Evolutionary conservation across 495 filamentous ascomycete genomes (phyloP).

Genomic region (Lophiotrema nucula): DNA sequence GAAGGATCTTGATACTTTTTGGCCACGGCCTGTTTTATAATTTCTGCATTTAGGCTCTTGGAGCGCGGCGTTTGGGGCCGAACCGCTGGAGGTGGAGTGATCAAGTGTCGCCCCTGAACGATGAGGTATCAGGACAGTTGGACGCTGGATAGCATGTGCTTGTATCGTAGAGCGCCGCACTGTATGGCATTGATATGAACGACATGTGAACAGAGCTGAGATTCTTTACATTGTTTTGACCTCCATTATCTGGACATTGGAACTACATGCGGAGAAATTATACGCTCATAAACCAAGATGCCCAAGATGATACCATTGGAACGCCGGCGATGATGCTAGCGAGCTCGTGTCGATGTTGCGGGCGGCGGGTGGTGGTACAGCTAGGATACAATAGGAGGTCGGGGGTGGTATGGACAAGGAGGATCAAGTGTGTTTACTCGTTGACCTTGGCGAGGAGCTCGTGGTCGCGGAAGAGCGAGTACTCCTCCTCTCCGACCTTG

Average conservation of each 20-base stretch:
- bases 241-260: not conserved
- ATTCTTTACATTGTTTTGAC: not conserved
- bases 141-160: too few relatives aligned
- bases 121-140: too few relatives aligned
- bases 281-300: conserved; percentile 11
- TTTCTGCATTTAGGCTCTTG: not conserved
- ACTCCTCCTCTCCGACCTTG: conserved; percentile 97
- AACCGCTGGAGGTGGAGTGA: too few relatives aligned
- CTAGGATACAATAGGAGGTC: conserved; percentile 20
- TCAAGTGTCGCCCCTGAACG: too few relatives aligned
- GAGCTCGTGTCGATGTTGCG: not conserved
- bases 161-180: too few relatives aligned
- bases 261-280: not conserved
- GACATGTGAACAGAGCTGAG: not conserved
- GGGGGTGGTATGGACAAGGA: not conserved
- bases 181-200: too few relatives aligned
- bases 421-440: conserved; percentile 39
- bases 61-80: conserved; percentile 7
- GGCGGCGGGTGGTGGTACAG: conserved; percentile 11
- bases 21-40: not conserved
- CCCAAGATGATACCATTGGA: conserved; percentile 12
- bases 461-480: conserved; percentile 89
- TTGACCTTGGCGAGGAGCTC: conserved; percentile 63
- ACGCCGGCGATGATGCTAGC: conserved; percentile 25
- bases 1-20: not conserved